These are phyloP conservation scores for Drosera spatulata DNA, from an alignment of 179 eudicot genomes.

Conservation along the genomic window DNA sequence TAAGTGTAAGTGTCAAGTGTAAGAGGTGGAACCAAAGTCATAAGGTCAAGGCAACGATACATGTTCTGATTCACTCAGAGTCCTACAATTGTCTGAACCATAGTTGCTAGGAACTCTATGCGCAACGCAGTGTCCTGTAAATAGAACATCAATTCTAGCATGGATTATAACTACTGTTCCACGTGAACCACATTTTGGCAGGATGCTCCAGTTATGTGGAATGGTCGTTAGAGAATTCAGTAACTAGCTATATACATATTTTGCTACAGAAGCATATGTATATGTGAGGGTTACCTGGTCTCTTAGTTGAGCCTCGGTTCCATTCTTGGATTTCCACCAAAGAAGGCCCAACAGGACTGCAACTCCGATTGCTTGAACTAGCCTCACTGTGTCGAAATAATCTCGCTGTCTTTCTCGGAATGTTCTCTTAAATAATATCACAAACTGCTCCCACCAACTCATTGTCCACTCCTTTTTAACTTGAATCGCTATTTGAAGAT, in stretches of 20 bases:
- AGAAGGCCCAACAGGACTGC: conserved; percentile 83
- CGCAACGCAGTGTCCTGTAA: no score
- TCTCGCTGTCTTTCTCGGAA: conserved; percentile 74
- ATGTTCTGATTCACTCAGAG: background rate
- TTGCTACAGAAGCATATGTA: background rate
- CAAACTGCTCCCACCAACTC: conserved; percentile 73
- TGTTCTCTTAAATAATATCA: conserved; percentile 63
- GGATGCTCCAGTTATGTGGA: no score
- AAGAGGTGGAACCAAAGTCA: background rate
- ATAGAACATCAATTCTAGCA: no score
- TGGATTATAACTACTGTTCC: no score
- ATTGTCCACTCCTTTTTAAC: conserved; percentile 89
- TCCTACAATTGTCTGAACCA: no score
- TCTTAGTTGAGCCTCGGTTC: conserved; percentile 83
- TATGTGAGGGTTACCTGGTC: conserved; percentile 51
- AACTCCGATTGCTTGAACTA: conserved; percentile 75
- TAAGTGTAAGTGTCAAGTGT: no score
- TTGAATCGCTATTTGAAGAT: conserved; percentile 57
- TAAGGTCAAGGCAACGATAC: background rate
- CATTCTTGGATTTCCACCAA: conserved; percentile 84
- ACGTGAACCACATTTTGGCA: no score
- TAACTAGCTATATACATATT: no score
- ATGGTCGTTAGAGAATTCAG: no score
- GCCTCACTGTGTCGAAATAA: conserved; percentile 67
- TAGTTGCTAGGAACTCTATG: no score